phyloP scores from a whole-genome alignment of 805 yeast species.

The Jamesozyma spencerorum region DNA sequence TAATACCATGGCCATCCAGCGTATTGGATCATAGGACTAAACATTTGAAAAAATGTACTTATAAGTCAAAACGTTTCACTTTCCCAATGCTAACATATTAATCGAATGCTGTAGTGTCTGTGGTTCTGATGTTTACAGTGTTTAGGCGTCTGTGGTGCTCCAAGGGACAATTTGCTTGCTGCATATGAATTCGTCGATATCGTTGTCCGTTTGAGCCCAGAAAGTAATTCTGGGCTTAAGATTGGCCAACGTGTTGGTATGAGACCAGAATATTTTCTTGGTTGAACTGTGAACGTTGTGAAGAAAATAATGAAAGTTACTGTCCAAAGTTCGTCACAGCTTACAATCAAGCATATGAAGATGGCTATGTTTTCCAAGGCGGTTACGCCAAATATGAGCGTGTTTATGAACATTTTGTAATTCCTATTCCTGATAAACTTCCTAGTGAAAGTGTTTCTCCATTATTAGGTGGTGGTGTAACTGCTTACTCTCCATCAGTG shows the following conservation, averaged over 20 bases:
- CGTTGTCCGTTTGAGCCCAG: conserved; percentile 48
- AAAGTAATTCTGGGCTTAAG: conserved; percentile 39
- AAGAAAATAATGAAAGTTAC: conserved; percentile 43
- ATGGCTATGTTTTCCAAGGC: conserved; percentile 47
- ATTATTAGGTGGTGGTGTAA: conserved; percentile 68
- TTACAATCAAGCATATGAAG: conserved; percentile 37
- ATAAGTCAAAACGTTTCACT: conserved; percentile 38
- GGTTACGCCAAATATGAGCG: conserved; percentile 63
- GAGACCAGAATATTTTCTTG: conserved; percentile 65
- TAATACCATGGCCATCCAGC: too few species aligned
- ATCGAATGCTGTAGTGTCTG: conserved; percentile 58
- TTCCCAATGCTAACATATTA: conserved; percentile 44
- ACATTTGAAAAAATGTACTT: too few species aligned
- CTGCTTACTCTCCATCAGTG: conserved; percentile 58
- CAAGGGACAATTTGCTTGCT: conserved; percentile 34
- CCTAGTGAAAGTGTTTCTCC: conserved; percentile 55
- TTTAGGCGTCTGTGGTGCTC: conserved; percentile 18
- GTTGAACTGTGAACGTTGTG: conserved; percentile 52
- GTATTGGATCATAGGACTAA: too few species aligned
- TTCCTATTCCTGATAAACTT: conserved; percentile 51
- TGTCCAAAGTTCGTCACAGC: conserved; percentile 44
- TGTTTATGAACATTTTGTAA: conserved; percentile 52
- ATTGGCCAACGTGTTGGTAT: conserved; percentile 74
- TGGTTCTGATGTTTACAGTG: conserved; percentile 42
- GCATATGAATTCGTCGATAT: conserved; percentile 63